These are phyloP conservation scores for Naganishia antarctica DNA, from an alignment of 768 basidiomycete genomes.

Conservation along the genomic window DNA sequence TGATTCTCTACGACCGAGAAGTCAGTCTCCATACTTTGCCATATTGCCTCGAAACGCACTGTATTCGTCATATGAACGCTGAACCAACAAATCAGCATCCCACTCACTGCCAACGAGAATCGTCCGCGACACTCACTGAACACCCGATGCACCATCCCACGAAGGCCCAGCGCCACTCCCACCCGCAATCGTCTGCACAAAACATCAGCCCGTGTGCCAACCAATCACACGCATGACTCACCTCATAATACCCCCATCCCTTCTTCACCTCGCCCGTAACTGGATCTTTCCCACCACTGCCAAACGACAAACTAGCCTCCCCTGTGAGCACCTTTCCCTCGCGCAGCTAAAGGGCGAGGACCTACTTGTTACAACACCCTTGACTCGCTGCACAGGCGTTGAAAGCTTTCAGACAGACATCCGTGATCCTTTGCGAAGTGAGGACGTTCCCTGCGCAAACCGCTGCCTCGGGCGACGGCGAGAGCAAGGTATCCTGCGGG, in stretches of 20 bases:
- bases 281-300: constrained; percentile 72
- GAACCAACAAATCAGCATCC: background rate
- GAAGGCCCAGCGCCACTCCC: constrained; percentile 82
- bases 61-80: constrained; percentile 76
- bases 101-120: background rate
- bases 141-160: constrained; percentile 90
- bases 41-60: background rate
- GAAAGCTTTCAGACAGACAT: constrained; percentile 41
- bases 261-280: constrained; percentile 66
- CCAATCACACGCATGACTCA: constrained; percentile 36
- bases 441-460: constrained; percentile 37
- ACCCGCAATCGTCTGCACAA: constrained; percentile 76
- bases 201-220: background rate
- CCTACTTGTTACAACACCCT: constrained; percentile 33
- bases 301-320: constrained; percentile 74
- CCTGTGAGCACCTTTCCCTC: background rate
- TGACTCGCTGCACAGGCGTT: constrained; percentile 40
- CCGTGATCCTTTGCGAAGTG: constrained; percentile 42
- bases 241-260: constrained; percentile 89
- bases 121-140: constrained; percentile 55
- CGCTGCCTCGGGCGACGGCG: constrained; percentile 37
- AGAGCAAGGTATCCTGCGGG: constrained; percentile 34
- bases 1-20: constrained; percentile 32
- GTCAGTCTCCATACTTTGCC: background rate
- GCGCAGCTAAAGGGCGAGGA: background rate